These are phyloP conservation scores for Neurospora sp. DNA, from an alignment of 495 filamentous ascomycete genomes.

Conservation along the genomic window DNA sequence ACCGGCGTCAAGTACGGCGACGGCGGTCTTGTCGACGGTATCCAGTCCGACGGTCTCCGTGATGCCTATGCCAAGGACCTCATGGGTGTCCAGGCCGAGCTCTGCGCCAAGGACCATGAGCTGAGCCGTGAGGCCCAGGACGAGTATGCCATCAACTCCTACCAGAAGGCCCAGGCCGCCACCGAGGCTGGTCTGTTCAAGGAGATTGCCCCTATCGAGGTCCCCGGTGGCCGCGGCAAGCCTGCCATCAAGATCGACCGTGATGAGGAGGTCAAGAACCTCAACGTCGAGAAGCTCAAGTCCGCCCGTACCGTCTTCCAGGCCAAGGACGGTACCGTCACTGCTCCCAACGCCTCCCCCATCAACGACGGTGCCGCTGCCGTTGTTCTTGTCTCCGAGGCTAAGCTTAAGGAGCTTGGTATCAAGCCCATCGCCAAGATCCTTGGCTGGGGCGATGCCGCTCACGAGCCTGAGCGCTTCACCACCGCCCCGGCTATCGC, in stretches of 20 bases:
- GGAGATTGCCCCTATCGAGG: slow-evolving; percentile 86
- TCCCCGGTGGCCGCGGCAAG: slow-evolving; percentile 83
- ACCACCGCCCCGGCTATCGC: slow-evolving; percentile 91
- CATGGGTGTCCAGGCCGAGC: slow-evolving; percentile 89
- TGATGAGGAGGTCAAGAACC: slow-evolving; percentile 95
- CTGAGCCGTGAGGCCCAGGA: slow-evolving; percentile 80
- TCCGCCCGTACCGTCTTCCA: slow-evolving; percentile 78
- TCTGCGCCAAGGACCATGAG: slow-evolving; percentile 76
- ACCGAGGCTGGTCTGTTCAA: slow-evolving; percentile 67
- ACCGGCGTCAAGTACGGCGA: slow-evolving; percentile 84
- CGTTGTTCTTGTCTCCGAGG: slow-evolving; percentile 81
- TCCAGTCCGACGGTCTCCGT: slow-evolving; percentile 83
- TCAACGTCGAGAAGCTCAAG: slow-evolving; percentile 86
- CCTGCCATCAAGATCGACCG: slow-evolving; percentile 67
- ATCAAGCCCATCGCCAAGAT: slow-evolving; percentile 92
- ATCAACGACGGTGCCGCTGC: slow-evolving; percentile 90
- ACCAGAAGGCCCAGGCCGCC: slow-evolving; percentile 83
- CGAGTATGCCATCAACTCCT: slow-evolving; percentile 83
- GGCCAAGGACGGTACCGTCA: slow-evolving; percentile 76
- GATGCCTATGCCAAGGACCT: slow-evolving; percentile 86
- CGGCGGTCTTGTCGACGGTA: slow-evolving; percentile 74
- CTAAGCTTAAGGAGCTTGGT: slow-evolving; percentile 75
- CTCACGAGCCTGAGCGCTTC: slow-evolving; percentile 82
- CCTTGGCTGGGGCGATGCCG: slow-evolving; percentile 92
- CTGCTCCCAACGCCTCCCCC: slow-evolving; percentile 93